Conservation (phyloP, 805 yeast species). For the Candida yuanshanica region DNA sequence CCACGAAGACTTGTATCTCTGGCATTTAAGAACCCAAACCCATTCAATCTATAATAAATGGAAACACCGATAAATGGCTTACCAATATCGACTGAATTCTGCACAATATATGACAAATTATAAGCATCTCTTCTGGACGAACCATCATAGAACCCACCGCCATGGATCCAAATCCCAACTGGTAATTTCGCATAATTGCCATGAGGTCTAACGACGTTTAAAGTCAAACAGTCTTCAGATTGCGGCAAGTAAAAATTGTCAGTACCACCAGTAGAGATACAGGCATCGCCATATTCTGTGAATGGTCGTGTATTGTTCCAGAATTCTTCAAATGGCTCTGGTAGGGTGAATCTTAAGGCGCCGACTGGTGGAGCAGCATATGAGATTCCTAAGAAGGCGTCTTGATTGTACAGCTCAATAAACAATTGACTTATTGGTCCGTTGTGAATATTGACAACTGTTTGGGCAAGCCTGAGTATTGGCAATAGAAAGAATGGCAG, state of each 20-base stretch:
- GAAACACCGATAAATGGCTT: conserved; percentile 28
- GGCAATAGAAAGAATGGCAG: too few relatives aligned
- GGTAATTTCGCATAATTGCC: conserved; percentile 20
- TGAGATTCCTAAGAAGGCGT: conserved; percentile 21
- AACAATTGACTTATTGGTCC: conserved; percentile 11
- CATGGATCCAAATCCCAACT: conserved; percentile 30
- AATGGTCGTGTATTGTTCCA: conserved; percentile 13
- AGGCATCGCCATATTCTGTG: conserved; percentile 21
- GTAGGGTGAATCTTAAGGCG: conserved; percentile 20
- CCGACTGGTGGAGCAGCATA: conserved; percentile 27
- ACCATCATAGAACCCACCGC: conserved; percentile 31
- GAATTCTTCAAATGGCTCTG: conserved; percentile 12
- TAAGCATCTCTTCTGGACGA: conserved; percentile 15
- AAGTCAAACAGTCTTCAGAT: conserved; percentile 27
- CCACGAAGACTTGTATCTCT: conserved; percentile 20
- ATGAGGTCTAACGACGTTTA: conserved; percentile 24
- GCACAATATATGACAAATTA: conserved; percentile 14
- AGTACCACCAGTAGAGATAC: conserved; percentile 12
- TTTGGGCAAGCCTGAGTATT: too few relatives aligned
- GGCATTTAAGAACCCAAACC: conserved; percentile 30
- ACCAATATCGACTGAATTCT: conserved; percentile 15
- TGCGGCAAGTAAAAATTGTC: conserved; percentile 9
- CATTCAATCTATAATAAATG: conserved; percentile 33
- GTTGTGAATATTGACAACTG: conserved; percentile 2
- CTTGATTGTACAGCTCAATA: conserved; percentile 12